Percentiles rank a stretch among this genome's conserved stretches.
phyloP scores from a whole-genome alignment of 108 stramenopile species.

The Schizochytrium sp. region DNA sequence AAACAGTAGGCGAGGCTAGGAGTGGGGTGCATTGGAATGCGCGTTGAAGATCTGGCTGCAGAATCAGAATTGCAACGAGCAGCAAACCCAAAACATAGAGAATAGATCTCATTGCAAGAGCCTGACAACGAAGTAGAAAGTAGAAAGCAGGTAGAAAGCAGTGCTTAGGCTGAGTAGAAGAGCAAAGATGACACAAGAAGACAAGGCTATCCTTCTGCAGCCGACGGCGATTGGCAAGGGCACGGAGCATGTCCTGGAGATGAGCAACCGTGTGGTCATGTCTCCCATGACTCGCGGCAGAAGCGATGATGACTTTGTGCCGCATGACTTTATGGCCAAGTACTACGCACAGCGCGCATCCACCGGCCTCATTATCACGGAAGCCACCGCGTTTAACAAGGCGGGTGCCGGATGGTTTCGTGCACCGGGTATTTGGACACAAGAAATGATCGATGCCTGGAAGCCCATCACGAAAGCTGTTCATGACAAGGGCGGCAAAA shows the following conservation, averaged over 20 bases:
- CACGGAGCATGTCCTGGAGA: background rate
- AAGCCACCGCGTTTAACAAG: constrained; percentile 73
- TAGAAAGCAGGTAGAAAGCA: too few relatives aligned
- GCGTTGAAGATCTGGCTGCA: too few relatives aligned
- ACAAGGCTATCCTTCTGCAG: background rate
- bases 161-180: too few relatives aligned
- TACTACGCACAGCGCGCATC: constrained; percentile 80
- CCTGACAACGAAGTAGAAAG: too few relatives aligned
- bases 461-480: constrained; percentile 77
- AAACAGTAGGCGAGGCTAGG: too few relatives aligned
- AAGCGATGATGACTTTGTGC: constrained; percentile 68
- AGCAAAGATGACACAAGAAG: too few relatives aligned
- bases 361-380: constrained; percentile 80
- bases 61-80: too few relatives aligned
- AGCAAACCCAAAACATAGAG: too few relatives aligned
- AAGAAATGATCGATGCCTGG: constrained; percentile 79
- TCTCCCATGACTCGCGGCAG: constrained; percentile 80
- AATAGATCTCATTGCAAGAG: too few relatives aligned
- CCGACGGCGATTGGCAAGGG: background rate
- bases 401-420: constrained; percentile 76
- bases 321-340: constrained; percentile 73
- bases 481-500: constrained; percentile 76
- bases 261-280: constrained; percentile 75
- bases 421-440: constrained; percentile 72
- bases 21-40: too few relatives aligned